Conservation (phyloP, 306 rosid genomes). For the Ormosia semicastrata region DNA sequence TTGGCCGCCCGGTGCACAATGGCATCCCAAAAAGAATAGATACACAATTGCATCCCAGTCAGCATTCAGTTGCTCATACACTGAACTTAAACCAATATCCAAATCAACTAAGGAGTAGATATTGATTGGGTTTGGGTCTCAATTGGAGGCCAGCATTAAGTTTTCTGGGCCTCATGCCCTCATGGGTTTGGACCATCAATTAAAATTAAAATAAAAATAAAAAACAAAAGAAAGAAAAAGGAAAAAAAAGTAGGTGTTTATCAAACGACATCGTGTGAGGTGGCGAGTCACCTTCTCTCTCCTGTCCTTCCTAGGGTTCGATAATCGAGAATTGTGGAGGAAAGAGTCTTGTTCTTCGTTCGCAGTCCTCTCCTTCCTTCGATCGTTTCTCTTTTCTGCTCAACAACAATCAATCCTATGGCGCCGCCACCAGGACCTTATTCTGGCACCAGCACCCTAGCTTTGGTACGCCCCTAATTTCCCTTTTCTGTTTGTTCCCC, state of each 20-base stretch:
- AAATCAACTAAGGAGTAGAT: not conserved
- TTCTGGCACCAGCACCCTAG: conserved; percentile 89
- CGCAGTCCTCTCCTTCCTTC: conserved; percentile 3
- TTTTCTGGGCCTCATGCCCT: not conserved
- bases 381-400: not conserved
- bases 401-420: conserved; percentile 39
- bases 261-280: not conserved
- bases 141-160: not conserved
- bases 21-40: not conserved
- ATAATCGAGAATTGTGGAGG: conserved; percentile 21
- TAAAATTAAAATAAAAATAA: no score
- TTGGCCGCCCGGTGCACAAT: no score
- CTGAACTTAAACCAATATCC: not conserved
- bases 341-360: not conserved
- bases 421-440: conserved; percentile 88
- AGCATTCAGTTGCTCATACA: not conserved
- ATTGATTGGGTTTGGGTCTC: not conserved
- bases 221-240: not conserved
- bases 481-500: not conserved
- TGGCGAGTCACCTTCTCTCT: not conserved
- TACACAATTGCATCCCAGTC: not conserved
- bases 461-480: conserved; percentile 50
- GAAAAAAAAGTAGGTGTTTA: not conserved
- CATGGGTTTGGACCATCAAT: not conserved
- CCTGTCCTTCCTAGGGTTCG: conserved; percentile 39